A percentile compares a stretch with the other conserved stretches of the same genome.
Evolutionary conservation across 192 early-diverging fungal species (phyloP).

Genomic region (Backusella westeae): DNA sequence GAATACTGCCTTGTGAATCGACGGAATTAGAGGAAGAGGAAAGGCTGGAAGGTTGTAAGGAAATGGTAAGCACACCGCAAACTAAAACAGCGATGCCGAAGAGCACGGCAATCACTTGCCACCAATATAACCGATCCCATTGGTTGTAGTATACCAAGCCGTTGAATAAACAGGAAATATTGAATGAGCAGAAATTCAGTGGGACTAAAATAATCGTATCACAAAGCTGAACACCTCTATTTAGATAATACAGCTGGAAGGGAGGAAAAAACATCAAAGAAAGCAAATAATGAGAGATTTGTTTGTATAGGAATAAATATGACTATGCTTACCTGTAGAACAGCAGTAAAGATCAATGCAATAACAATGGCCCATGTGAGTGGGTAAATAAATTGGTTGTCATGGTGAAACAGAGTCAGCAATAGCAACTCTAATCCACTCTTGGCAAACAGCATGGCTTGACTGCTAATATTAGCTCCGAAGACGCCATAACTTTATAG

Average conservation of each 20-base stretch:
- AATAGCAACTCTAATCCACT: slow-evolving; percentile 72
- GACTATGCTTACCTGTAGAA: slow-evolving; percentile 49
- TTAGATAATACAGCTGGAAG: slow-evolving; percentile 72
- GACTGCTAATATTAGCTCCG: slow-evolving; percentile 74
- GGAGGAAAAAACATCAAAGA: background rate
- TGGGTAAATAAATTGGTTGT: slow-evolving; percentile 73
- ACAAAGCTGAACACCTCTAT: slow-evolving; percentile 69
- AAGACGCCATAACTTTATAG: slow-evolving; percentile 57
- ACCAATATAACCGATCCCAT: slow-evolving; percentile 57
- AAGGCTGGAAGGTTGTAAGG: slow-evolving; percentile 52
- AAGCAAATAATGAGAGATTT: background rate
- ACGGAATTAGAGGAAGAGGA: background rate
- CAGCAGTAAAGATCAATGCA: slow-evolving; percentile 52
- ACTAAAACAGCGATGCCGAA: slow-evolving; percentile 63
- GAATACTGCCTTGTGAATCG: background rate
- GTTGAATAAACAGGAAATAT: slow-evolving; percentile 70
- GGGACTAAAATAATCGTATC: slow-evolving; percentile 77
- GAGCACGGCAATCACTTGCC: slow-evolving; percentile 65
- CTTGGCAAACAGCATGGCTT: slow-evolving; percentile 76
- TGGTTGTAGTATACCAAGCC: slow-evolving; percentile 79
- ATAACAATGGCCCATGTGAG: slow-evolving; percentile 66
- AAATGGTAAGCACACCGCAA: slow-evolving; percentile 64
- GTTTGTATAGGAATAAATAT: background rate
- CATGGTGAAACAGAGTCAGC: slow-evolving; percentile 51
- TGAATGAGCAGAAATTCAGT: slow-evolving; percentile 77